Percentiles rank a stretch among this genome's conserved stretches.
Evolutionary conservation across 179 eudicot species (phyloP).

Genomic region (Heliamphora pulchella): DNA sequence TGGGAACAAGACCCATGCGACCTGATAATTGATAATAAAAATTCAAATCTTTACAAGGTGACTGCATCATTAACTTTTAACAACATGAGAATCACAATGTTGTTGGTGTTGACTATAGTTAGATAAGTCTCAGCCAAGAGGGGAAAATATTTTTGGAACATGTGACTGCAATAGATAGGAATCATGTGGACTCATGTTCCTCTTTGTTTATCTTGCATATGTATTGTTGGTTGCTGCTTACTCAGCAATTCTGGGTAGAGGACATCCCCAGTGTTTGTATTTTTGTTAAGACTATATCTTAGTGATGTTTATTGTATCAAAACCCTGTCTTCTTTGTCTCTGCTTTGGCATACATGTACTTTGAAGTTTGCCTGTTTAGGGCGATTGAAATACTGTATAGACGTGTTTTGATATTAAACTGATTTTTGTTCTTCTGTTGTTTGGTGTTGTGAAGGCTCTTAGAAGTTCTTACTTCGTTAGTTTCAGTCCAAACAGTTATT

Average conservation of each 20-base stretch:
- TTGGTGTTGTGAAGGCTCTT: background rate
- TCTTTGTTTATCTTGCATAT: background rate
- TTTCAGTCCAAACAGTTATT: background rate
- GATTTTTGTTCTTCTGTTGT: background rate
- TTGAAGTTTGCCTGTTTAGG: background rate
- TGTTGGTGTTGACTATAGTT: background rate
- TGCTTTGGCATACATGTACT: background rate
- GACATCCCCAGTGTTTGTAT: background rate
- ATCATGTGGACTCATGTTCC: background rate
- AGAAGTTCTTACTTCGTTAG: background rate
- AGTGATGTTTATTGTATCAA: background rate
- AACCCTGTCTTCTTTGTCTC: no score
- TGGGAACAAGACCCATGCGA: no score
- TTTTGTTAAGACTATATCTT: background rate
- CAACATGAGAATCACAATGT: background rate
- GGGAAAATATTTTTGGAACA: background rate
- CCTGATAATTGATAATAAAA: no score
- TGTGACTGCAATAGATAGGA: background rate
- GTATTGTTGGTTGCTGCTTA: background rate
- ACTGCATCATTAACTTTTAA: background rate
- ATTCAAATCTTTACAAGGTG: background rate
- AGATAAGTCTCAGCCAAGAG: background rate
- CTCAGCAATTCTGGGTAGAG: no score
- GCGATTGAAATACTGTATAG: background rate
- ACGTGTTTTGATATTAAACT: constrained; percentile 3